Evolutionary conservation across 2,329 filamentous ascomycete species (phyloP), one percentile per base, ranked within the genome.

Genomic region (Talaromyces sp.): DNA sequence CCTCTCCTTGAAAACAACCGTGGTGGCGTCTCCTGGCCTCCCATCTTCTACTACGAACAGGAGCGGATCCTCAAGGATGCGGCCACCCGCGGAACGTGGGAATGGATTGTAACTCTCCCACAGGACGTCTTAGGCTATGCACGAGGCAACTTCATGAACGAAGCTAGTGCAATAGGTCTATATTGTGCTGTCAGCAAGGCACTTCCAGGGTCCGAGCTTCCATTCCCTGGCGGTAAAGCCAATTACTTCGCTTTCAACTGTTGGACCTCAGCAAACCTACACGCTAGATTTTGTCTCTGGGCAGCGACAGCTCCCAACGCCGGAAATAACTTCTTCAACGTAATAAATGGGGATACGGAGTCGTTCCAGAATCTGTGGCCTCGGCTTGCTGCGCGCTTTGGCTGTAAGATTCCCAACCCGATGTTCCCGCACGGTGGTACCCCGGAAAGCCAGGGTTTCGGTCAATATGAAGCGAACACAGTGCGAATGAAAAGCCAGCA

Each of bases 151-250:
- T 43, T 43, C 8, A 43, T 43, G 41, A 43, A 43, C 7, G 41
- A 43, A 19, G 41, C 41, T n/a, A 43, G 5, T 43, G 41, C 41
- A 6, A 6, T 43, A 16, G 41, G 41, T 43, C 41, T 43, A n/a
- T 43, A 43, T 68, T 73, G 69, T 39, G 66, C 70, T 2, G 67
- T 73, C 6, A 73, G 70, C 16, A 43, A 43, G 16, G 41, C 41
- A 8, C 71, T 81, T 0, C 71, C 72, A 1, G 69, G 72, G 19
- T 68, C 73, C 37, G 69, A 43, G 41, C 41, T 43, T 14, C 41
- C 41, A 8, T 43, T 43, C 16, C 41, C 41, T 8, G 41, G 41
- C 8, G 16, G 41, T 19, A 43, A 43, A 9, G 41, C 41, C 14
- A 43, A 43, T 9, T 43, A 43, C 41, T 43, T 43, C 41, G 41